phyloP scores from a whole-genome alignment of 2,329 filamentous ascomycete genomes.

The Aspergillus intermedius region DNA sequence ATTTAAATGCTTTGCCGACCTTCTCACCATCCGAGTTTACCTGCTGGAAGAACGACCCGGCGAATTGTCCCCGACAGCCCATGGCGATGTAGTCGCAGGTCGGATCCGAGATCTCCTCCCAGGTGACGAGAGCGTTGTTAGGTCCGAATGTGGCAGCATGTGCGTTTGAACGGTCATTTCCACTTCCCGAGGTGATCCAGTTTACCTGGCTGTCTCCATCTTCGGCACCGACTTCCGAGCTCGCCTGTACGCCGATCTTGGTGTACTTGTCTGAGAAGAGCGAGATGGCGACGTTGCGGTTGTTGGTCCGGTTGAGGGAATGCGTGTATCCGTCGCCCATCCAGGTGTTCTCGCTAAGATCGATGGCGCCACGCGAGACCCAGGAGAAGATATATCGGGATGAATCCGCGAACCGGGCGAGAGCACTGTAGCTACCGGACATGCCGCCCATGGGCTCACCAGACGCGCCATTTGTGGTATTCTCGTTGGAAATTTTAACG shows the following conservation, averaged over 20 bases:
- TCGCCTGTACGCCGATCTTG: slow-evolving; percentile 48
- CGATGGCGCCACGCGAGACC: slow-evolving; percentile 54
- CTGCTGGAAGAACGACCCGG: slow-evolving; percentile 55
- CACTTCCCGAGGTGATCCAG: slow-evolving; percentile 49
- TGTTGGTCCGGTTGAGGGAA: slow-evolving; percentile 48
- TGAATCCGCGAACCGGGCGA: slow-evolving; percentile 48
- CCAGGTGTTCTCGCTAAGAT: slow-evolving; percentile 52
- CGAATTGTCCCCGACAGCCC: slow-evolving; percentile 54
- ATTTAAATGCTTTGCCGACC: slow-evolving; percentile 46
- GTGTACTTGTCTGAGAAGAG: slow-evolving; percentile 54
- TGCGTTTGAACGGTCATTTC: slow-evolving; percentile 52
- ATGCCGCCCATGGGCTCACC: slow-evolving; percentile 58
- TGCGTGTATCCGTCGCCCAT: slow-evolving; percentile 53
- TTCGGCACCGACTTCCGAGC: slow-evolving; percentile 46
- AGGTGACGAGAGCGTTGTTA: slow-evolving; percentile 50
- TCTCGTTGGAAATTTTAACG: slow-evolving; percentile 57
- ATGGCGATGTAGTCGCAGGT: slow-evolving; percentile 52
- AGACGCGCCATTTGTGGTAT: slow-evolving; percentile 53
- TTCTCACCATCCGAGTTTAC: slow-evolving; percentile 47
- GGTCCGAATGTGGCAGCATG: slow-evolving; percentile 52
- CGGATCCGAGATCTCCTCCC: slow-evolving; percentile 55
- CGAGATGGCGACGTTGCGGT: slow-evolving; percentile 55
- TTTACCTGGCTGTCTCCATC: slow-evolving; percentile 54
- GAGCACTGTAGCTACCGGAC: slow-evolving; percentile 55
- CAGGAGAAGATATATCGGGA: slow-evolving; percentile 56